A percentile compares a stretch with the other conserved stretches of the same genome.
Conservation (phyloP, 208 protist genomes). For the Trypanosoma cruzi region DNA sequence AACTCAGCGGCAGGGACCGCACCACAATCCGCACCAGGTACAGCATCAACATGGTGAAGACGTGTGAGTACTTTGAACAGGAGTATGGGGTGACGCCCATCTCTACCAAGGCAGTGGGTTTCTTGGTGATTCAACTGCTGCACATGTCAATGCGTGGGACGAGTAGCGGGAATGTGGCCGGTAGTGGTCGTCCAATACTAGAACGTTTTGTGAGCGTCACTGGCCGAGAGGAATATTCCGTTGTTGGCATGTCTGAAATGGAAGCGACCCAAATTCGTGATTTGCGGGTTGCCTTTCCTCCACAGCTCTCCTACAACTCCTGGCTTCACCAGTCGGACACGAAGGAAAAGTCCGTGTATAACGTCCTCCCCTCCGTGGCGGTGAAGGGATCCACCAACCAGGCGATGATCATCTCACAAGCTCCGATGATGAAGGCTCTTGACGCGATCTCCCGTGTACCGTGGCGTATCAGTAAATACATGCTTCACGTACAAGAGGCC, state of each 20-base stretch:
- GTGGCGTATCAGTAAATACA: constrained; percentile 93
- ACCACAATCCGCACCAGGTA: constrained; percentile 71
- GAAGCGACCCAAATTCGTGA: constrained; percentile 69
- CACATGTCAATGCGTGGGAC: constrained; percentile 58
- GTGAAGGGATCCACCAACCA: constrained; percentile 90
- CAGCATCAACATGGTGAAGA: constrained; percentile 76
- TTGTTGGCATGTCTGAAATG: constrained; percentile 74
- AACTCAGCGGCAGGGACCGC: constrained; percentile 53
- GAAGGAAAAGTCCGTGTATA: constrained; percentile 93
- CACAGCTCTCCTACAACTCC: constrained; percentile 90
- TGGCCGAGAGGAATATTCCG: constrained; percentile 48
- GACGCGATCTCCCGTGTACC: constrained; percentile 91
- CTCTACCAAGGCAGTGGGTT: constrained; percentile 72
- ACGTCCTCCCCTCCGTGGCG: constrained; percentile 85
- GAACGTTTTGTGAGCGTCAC: constrained; percentile 69
- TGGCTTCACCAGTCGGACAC: constrained; percentile 90
- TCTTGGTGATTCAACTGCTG: constrained; percentile 81
- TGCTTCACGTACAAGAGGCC: constrained; percentile 93
- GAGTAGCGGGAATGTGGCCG: constrained; percentile 7
- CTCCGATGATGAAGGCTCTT: constrained; percentile 91
- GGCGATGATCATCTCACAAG: constrained; percentile 91
- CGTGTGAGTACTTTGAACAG: constrained; percentile 90
- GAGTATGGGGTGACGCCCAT: constrained; percentile 61
- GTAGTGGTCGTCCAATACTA: constrained; percentile 57
- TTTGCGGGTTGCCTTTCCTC: constrained; percentile 84